Base-by-base conservation (phyloP, 495 filamentous ascomycete species). In the Aspergillus incahuasiensis region DNA sequence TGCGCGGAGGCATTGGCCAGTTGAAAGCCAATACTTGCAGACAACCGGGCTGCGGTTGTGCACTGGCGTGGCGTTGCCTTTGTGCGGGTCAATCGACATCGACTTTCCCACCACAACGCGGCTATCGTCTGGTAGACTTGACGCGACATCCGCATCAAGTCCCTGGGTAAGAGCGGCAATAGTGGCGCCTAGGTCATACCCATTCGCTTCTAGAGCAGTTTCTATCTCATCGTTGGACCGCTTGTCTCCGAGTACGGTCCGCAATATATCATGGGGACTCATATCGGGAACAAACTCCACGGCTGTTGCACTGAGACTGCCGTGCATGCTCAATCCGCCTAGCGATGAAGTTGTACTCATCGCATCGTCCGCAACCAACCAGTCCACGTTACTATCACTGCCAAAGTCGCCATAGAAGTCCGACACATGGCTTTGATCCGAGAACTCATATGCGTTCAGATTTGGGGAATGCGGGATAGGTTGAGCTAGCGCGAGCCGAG, bases 401-500 rank as follows among this genome's bases (percentile, higher is more conserved):
- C 91, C 91, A 60, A 89, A 85, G 63, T 97, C 92, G 12, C 91
- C 91, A 66, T 95, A 96, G 48, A 88, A 86, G 56, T 97, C 91
- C 25, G 86, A 85, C 9, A 86, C 79, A 18, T 89, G 87, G 22
- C 82, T 87, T 34, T 88, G 68, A 62, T 89, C 73, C 72, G 84
- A 86, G 67, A 96, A 95, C 67, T 95, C 90, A 70, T 97, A 97
- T 15, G 94, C 91, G 67, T 91, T 95, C 48, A 97, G 66, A 63
- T 81, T 96, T 25, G 95, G 95, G 49, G 91, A 97, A 65, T 97
- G 92, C 5, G 95, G 94, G 55, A 99, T 95, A n/a, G 95, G 95
- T 41, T 86, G 89, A 1, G 92, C 88, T 63, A 96, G 88, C 24
- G 91, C 90, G 38, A 97, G 85, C 52, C 95, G 83, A 30, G 95